A percentile compares a stretch with the other conserved stretches of the same genome.
These are phyloP conservation scores for Brassica juncea DNA, from an alignment of 345 rosid species.

Conservation along the genomic window DNA sequence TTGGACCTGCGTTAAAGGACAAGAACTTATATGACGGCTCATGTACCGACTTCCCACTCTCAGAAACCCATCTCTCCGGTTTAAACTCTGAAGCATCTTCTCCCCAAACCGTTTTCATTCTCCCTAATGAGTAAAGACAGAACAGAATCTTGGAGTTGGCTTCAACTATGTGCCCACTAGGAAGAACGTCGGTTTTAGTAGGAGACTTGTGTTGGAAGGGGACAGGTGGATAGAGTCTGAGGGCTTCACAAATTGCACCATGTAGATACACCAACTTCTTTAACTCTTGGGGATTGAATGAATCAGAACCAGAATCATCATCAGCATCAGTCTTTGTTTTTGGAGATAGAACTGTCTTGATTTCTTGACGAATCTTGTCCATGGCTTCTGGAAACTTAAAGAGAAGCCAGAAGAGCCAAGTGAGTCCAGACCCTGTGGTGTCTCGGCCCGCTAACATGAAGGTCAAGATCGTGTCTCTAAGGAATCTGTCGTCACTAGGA, in stretches of 20 bases:
- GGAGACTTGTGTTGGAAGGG: conserved; percentile 42
- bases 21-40: conserved; percentile 45
- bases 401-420: conserved; percentile 61
- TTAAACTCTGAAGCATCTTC: conserved; percentile 39
- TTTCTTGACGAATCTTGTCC: conserved; percentile 50
- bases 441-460: conserved; percentile 65
- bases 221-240: conserved; percentile 44
- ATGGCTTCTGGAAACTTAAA: conserved; percentile 36
- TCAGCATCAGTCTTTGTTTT: not conserved
- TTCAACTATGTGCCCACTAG: conserved; percentile 41
- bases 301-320: not conserved
- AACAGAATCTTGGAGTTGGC: conserved; percentile 39
- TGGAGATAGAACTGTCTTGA: conserved; percentile 22
- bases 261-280: conserved; percentile 38
- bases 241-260: conserved; percentile 39
- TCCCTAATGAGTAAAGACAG: conserved; percentile 39
- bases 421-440: conserved; percentile 43
- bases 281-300: conserved; percentile 24
- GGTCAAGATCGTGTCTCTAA: conserved; percentile 55
- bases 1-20: conserved; percentile 42
- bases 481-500: conserved; percentile 43
- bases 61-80: conserved; percentile 45
- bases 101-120: conserved; percentile 44
- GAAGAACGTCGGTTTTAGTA: conserved; percentile 34
- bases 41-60: conserved; percentile 31